Base-by-base conservation (phyloP, 192 early-diverging fungal genomes). In the Backusella macrospora region DNA sequence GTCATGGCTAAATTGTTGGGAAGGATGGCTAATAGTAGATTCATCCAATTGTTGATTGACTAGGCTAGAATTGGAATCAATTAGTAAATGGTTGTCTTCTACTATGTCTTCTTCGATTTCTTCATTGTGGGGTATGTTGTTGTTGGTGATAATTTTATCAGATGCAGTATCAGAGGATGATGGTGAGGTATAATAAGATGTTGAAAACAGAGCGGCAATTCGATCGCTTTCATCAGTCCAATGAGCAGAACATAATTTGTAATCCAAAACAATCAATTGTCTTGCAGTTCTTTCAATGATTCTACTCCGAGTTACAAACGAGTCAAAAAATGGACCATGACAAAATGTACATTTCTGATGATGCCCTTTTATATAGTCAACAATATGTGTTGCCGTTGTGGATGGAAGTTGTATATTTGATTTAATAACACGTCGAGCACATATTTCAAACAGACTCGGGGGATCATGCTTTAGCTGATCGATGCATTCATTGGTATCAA, bases 301-400 rank as follows among this genome's bases (percentile, higher is more conserved):
- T 47, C 88, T 85, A 42, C 86, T 81, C 26, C 93, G 86, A 34
- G 78, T 81, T 8, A 86, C 82, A 74, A 63, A 86, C 6, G 75
- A 78, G 38, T 93, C 90, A 76, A 94, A 92, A 70, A 90, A 93
- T 10, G 95, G 95, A 8, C 95, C 94, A 14, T 80, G 76, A 76
- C 95, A 96, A 82, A 90, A 93, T 7, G 89, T 83, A 77, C 95
- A 96, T 21, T 73, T 67, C 21, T 85, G 75, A 0, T 85, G 84
- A 14, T 82, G 29, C 1, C 29, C 86, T 6, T 80, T 80, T 37
- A 96, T 71, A 76, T 94, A 96, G 18, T 78, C 77, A 74, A 88
- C 86, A 23, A 96, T 48, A 42, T 93, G 81, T 13, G 79, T 78
- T 4, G 84, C 76, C 9, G 86, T 73, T 65, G 81, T 66, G 12